A percentile compares a stretch with the other conserved stretches of the same genome.
Conservation (phyloP, 169 alveolate genomes). For the Plasmodium relictum region DNA sequence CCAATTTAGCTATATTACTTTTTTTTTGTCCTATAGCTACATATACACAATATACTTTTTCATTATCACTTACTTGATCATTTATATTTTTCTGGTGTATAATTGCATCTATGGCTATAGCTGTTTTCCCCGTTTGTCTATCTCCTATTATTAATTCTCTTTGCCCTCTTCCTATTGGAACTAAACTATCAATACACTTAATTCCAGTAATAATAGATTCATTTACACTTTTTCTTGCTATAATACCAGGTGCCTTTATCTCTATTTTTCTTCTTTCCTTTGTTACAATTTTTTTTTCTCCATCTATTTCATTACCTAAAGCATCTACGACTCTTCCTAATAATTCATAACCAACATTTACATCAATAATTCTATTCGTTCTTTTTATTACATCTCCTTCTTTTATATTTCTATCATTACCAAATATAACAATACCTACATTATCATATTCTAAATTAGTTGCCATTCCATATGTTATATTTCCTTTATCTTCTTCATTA, state of each 20-base stretch:
- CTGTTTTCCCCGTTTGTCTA: conserved; percentile 99
- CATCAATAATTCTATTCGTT: conserved; percentile 97
- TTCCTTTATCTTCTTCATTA: conserved; percentile 59
- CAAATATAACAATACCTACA: conserved; percentile 98
- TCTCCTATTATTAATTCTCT: conserved; percentile 99
- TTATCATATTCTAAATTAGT: conserved; percentile 97
- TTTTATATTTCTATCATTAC: conserved; percentile 96
- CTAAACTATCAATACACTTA: conserved; percentile 97
- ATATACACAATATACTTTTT: conserved; percentile 96
- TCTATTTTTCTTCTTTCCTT: conserved; percentile 94
- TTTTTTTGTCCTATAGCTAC: conserved; percentile 99
- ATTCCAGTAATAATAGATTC: conserved; percentile 98
- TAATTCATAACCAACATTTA: conserved; percentile 96
- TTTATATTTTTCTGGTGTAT: conserved; percentile 93
- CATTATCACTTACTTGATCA: conserved; percentile 88
- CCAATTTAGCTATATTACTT: conserved; percentile 95
- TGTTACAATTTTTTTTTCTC: conserved; percentile 92
- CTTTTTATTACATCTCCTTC: conserved; percentile 96
- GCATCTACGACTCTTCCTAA: conserved; percentile 99
- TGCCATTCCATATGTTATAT: conserved; percentile 97
- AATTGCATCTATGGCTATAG: conserved; percentile 97
- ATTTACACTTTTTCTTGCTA: conserved; percentile 96
- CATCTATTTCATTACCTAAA: conserved; percentile 98
- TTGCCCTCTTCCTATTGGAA: conserved; percentile 99
- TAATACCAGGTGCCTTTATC: conserved; percentile 98